phyloP scores from a whole-genome alignment of 208 protist genomes.

The Leishmania aethiopica region DNA sequence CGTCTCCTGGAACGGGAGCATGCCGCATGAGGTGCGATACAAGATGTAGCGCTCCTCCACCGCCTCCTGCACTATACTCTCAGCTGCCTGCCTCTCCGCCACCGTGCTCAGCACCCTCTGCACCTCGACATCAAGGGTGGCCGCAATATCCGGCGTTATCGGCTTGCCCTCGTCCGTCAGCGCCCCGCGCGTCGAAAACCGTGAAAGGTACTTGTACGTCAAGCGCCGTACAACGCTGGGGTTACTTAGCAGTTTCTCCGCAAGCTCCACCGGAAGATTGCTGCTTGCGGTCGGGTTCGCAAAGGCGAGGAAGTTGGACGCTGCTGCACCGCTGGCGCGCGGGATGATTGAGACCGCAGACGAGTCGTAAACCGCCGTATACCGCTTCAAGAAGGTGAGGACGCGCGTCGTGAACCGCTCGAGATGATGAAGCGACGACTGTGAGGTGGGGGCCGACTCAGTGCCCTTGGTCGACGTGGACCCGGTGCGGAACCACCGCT shows the following conservation, averaged over 20 bases:
- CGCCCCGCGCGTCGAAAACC: constrained; percentile 36
- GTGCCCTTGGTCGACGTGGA: constrained; percentile 76
- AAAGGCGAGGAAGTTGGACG: not conserved
- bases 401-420: constrained; percentile 57
- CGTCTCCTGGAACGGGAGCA: constrained; percentile 67
- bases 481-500: constrained; percentile 83
- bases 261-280: constrained; percentile 11
- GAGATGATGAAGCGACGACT: constrained; percentile 57
- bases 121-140: constrained; percentile 21
- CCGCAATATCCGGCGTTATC: constrained; percentile 12
- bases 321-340: constrained; percentile 5
- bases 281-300: not conserved
- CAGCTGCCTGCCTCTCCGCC: constrained; percentile 33
- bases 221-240: constrained; percentile 30
- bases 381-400: constrained; percentile 49
- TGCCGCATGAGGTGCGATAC: constrained; percentile 57
- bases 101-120: constrained; percentile 9
- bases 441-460: constrained; percentile 61
- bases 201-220: constrained; percentile 40
- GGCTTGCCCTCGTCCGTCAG: constrained; percentile 30
- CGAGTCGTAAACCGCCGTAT: not conserved
- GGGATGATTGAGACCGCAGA: not conserved
- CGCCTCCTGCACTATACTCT: constrained; percentile 55
- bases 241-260: constrained; percentile 43
- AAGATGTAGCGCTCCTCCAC: constrained; percentile 83